Base-by-base conservation (phyloP, 192 early-diverging fungal species). In the Backusella parvicylindrica region DNA sequence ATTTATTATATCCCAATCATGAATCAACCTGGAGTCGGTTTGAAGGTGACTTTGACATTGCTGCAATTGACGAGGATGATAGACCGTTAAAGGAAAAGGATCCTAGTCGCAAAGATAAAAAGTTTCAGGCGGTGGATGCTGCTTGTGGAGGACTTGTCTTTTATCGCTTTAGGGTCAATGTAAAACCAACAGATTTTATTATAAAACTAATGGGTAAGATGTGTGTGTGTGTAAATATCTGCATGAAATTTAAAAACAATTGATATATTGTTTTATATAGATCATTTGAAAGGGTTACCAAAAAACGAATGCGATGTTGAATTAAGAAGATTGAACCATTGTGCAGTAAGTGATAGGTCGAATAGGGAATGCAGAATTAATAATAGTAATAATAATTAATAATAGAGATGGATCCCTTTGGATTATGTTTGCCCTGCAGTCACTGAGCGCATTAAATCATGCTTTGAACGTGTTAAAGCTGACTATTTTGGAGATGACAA, bases 71-170 rank as follows among this genome's bases (percentile, higher is more conserved):
- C 21, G 70, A 71, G 40, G 72, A 68, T 13, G 43, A 60, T 5
- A 36, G 37, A 33, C 43, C 36, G 4, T 23, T n/a, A 28, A 65
- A 64, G 12, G 36, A 30, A 41, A 67, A 38, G 13, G 38, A 67
- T 18, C 23, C 32, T 30, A 41, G n/a, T 16, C 38, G 68, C 11
- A 49, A 76, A 30, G 84, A 86, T 26, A 50, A 74, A 37, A 68
- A 63, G 15, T 78, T 87, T 32, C 83, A 87, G 67, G 85, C 82
- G 13, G 84, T 87, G 6, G 86, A 87, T 50, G 64, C 85, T 2
- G 85, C 83, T 1, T 87, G 86, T 72, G 78, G 77, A 30, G 86
- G 86, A 16, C 41, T 82, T 15, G 43, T 87, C 16, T 87, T 87
- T 64, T 73, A 83, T 31, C 71, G 86, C 26, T 86, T 87, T 38